Conservation (phyloP, 441 rosid genomes). For the Capsella rubella region DNA sequence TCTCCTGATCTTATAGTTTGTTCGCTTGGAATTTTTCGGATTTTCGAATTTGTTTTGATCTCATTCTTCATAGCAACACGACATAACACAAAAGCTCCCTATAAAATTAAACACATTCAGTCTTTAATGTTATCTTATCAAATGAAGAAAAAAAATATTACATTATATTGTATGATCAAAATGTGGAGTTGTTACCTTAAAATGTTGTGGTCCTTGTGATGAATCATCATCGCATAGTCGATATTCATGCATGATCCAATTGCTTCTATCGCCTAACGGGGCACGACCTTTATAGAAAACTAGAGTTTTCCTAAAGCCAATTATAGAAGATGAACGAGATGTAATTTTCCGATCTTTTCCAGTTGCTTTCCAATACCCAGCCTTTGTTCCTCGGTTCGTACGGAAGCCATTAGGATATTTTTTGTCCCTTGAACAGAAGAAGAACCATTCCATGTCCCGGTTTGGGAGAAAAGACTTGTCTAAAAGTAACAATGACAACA, state of each 20-base stretch:
- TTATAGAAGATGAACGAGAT: slow-evolving; percentile 52
- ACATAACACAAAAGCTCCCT: slow-evolving; percentile 84
- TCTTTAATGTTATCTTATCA: neutral
- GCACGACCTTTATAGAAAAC: slow-evolving; percentile 90
- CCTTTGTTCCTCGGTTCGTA: slow-evolving; percentile 78
- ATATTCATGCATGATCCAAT: slow-evolving; percentile 92
- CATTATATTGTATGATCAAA: neutral
- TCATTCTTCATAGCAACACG: slow-evolving; percentile 78
- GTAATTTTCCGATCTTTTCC: slow-evolving; percentile 79
- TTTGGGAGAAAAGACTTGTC: slow-evolving; percentile 78
- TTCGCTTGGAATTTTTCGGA: slow-evolving; percentile 45
- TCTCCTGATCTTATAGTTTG: slow-evolving; percentile 59
- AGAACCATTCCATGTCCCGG: slow-evolving; percentile 85
- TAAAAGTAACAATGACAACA: slow-evolving; percentile 25
- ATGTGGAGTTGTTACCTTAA: slow-evolving; percentile 49
- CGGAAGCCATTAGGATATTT: slow-evolving; percentile 85
- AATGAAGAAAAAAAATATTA: neutral
- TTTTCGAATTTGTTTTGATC: slow-evolving; percentile 37
- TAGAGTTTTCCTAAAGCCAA: slow-evolving; percentile 75
- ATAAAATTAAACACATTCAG: neutral
- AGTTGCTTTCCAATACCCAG: slow-evolving; percentile 87
- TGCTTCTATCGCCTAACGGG: slow-evolving; percentile 74
- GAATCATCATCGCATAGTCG: slow-evolving; percentile 64
- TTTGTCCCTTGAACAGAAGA: slow-evolving; percentile 75
- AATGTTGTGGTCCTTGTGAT: slow-evolving; percentile 52